Conservation (phyloP, 2,329 filamentous ascomycete species). For the Trichoderma cornu-damae region DNA sequence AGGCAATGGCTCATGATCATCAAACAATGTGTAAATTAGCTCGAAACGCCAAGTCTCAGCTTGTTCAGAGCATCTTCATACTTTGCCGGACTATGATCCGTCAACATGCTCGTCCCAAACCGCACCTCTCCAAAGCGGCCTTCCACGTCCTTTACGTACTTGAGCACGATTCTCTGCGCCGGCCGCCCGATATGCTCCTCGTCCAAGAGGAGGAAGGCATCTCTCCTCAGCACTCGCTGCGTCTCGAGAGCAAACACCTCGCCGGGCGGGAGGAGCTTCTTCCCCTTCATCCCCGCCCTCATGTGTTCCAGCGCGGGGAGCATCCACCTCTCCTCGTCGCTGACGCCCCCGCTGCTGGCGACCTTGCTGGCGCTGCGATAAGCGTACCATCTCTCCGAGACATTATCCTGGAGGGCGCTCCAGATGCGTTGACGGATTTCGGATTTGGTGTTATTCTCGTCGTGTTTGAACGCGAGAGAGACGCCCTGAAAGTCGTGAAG, state of each 20-base stretch:
- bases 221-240: slow-evolving; percentile 60
- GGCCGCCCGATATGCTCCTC: slow-evolving; percentile 54
- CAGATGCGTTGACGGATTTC: slow-evolving; percentile 64
- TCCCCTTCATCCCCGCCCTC: slow-evolving; percentile 61
- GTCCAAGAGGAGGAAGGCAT: slow-evolving; percentile 51
- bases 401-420: slow-evolving; percentile 57
- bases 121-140: slow-evolving; percentile 62
- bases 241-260: slow-evolving; percentile 71
- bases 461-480: slow-evolving; percentile 66
- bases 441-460: slow-evolving; percentile 60
- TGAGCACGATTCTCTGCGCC: slow-evolving; percentile 63
- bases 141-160: slow-evolving; percentile 67
- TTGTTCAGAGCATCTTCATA: slow-evolving; percentile 66
- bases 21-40: too few relatives aligned
- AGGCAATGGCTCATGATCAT: not conserved
- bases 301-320: slow-evolving; percentile 62
- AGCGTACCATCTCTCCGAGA: slow-evolving; percentile 56
- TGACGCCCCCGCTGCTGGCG: slow-evolving; percentile 31
- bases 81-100: slow-evolving; percentile 68
- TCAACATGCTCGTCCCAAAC: slow-evolving; percentile 68
- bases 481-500: slow-evolving; percentile 70
- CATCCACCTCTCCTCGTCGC: slow-evolving; percentile 61
- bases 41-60: slow-evolving; percentile 45
- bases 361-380: slow-evolving; percentile 32
- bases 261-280: slow-evolving; percentile 68